Base-by-base conservation (phyloP, 306 rosid species). In the Hippophae gyantsensis region DNA sequence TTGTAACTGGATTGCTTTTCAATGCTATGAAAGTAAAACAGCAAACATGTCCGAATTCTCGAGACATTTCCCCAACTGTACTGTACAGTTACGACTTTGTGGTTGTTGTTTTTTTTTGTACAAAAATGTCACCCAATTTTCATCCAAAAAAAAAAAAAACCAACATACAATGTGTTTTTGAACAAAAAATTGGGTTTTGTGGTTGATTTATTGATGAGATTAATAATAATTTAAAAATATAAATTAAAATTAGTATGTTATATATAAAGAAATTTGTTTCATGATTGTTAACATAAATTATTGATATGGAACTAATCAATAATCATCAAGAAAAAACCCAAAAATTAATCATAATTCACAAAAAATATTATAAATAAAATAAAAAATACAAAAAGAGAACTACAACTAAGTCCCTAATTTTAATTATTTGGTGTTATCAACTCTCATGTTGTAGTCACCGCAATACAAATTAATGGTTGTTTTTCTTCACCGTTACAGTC, bases 21-120 rank as follows among this genome's bases (percentile, higher is more conserved):
- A 45, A 8, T 43, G 8, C 5, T 9, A 54, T 52, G 69, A 60
- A 65, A 61, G 76, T 47, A 56, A 75, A 61, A 66, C 69, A 61
- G 54, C 69, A 61, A 75, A 69, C 79, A 70, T 75, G 79, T 75
- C 76, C 71, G 79, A 75, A 70, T 75, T 60, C 57, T 11, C 41
- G 79, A 65, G 72, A 75, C 79, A 75, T 56, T 51, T 27, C 75
- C 62, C 49, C 52, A 25, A 12, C 53, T 52, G n/a, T 25, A 13
- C 71, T 48, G 27, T 72, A 32, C 3, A 32, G 38, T 32, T 32
- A 32, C 38, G 38, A 32, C 38, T 32, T 32, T 32, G 38, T 32
- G 3, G 38, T 32, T 4, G 3, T 32, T 27, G 1, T 27, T 27
- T 1, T 32, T 32, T 32, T 32, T 32, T 32, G 38, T 2, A 32